Evolutionary conservation across 148 eudicot genomes (phyloP), one percentile per base, ranked within the genome.

Genomic region (Polygonum maritimum): DNA sequence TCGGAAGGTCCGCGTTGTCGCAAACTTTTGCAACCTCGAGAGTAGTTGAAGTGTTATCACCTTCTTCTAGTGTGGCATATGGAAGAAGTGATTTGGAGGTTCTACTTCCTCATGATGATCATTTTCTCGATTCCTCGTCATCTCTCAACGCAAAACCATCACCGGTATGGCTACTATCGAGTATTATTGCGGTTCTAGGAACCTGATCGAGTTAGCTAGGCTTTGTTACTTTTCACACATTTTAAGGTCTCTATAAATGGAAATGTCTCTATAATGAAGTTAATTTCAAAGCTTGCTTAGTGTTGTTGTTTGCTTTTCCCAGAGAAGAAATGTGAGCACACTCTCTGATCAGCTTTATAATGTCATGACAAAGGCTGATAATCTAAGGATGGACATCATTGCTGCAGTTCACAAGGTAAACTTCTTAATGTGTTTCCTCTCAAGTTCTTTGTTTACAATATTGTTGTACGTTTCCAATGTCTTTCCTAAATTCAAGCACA

Each of bases 1-100:
- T 22, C 33, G 4, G 80, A 71, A 76, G 81, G 51, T 87, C 89
- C 7, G 40, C 80, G 48, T 14, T 74, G 63, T 84, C 87, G 14
- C 72, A 18, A 35, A 45, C 16, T 10, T 39, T 69, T 7, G 63
- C 55, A 51, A 21, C 31, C 26, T 57, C 63, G 1, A 8, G 7
- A 57, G 26, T 7, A 21, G 26, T 7, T n/a, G 9, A 7, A 19
- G 26, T 15, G n/a, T 0, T n/a, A 54, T 54, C 60, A 2, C 62
- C 62, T 19, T 55, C 62, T 19, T 19, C 22, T 16, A n/a, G 31
- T 21, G 63, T 57, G 11, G 10, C 19, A 57, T 57, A 21, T 7
- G 63, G 12, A 57, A 57, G 33, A 57, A 57, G 26, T 21, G 63
- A 57, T n/a, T 57, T 22, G 31, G 63, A 51, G 21, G 57, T 16